A percentile compares a stretch with the other conserved stretches of the same genome.
Evolutionary conservation across 495 filamentous ascomycete species (phyloP).

Genomic region (Melanomma pulvis-pyrius): DNA sequence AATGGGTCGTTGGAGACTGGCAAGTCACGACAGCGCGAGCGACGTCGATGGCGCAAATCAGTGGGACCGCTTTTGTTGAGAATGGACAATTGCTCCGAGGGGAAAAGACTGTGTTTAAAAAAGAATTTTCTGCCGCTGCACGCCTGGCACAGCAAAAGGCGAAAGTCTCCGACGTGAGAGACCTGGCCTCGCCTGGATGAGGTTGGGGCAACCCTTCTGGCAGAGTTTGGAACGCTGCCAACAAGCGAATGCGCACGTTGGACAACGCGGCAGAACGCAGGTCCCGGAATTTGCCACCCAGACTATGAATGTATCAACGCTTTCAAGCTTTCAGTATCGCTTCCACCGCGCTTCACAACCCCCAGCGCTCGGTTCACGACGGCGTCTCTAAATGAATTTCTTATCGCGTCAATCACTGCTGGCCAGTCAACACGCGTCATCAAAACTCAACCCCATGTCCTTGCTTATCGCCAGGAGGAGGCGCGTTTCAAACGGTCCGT

Average conservation of each 20-base stretch:
- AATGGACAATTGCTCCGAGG: no score
- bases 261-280: not conserved
- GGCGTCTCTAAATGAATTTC: not conserved
- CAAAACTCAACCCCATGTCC: not conserved
- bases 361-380: not conserved
- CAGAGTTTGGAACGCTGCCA: not conserved
- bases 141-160: not conserved
- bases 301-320: not conserved
- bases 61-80: not conserved
- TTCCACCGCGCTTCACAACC: not conserved
- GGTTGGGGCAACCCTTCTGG: not conserved
- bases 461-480: not conserved
- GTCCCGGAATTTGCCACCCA: not conserved
- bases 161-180: no score
- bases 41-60: slow-evolving; percentile 2
- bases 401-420: not conserved
- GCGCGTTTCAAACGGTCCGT: slow-evolving; percentile 24
- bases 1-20: not conserved
- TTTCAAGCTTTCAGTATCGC: not conserved
- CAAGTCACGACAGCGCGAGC: not conserved
- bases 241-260: not conserved
- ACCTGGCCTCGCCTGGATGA: no score
- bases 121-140: not conserved
- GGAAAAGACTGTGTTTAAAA: not conserved
- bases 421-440: not conserved